Base-by-base conservation (phyloP, 352 stramenopile species). In the Pythium volutum region DNA sequence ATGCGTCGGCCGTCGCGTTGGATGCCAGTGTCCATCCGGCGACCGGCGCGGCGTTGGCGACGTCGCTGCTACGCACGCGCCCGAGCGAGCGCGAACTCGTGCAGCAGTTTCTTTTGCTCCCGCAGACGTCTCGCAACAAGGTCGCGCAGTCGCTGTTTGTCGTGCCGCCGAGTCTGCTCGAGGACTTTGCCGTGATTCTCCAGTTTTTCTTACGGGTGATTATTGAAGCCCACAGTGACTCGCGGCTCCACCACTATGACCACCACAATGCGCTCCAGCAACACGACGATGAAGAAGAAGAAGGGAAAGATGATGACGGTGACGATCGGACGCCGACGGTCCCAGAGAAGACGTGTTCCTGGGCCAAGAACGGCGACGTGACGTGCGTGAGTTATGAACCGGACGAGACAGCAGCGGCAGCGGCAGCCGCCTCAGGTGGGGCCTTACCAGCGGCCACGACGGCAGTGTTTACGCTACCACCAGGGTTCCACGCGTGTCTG, bases 121-220 rank as follows among this genome's bases (percentile, higher is more conserved):
- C 76, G 15, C 57, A 42, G 23, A 51, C 63, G 16, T 80, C 75
- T 29, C 74, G 88, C 62, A 66, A 75, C 33, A 69, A 74, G 29
- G 42, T 87, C n/a, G 66, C 52, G 45, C 73, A 74, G 56, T 75
- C 73, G 51, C 66, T 84, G 10, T 81, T 84, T 38, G 73, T 75
- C 26, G 58, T 77, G 8, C 75, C 73, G 20, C 36, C 74, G 41
- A 71, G 75, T 60, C 55, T 80, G 18, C 48, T 88, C 12, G 50
- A 63, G 18, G 54, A 74, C 39, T 89, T 89, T 51, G 60, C 76
- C 10, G 56, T 43, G 26, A 69, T 91, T 18, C 61, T 91, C 25
- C 75, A 88, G 67, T 87, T 91, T 55, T 77, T 89, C 36, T 59
- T 87, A 48, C 78, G 82, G 52, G 67, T 87, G 5, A 60, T 88